Percentiles rank a stretch among this genome's conserved stretches.
Evolutionary conservation across 2,329 filamentous ascomycete species (phyloP).

Genomic region (Venturia pyrina): DNA sequence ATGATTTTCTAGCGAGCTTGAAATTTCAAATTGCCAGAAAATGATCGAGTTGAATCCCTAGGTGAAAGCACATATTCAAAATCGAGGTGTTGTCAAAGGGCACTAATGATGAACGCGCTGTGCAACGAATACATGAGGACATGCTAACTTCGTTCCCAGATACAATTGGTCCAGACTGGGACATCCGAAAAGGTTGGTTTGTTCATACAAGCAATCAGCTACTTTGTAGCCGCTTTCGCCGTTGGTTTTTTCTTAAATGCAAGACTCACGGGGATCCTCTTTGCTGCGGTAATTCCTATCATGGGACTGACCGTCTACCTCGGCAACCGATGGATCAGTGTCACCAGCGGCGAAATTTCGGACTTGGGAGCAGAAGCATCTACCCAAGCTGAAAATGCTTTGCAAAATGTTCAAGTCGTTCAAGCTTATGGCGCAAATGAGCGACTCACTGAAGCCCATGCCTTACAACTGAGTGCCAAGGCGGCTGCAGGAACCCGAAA

Average conservation of each 20-base stretch:
- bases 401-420: conserved; percentile 47
- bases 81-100: no score
- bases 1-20: no score
- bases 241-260: conserved; percentile 37
- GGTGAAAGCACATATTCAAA: no score
- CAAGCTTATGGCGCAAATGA: conserved; percentile 54
- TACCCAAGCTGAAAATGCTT: conserved; percentile 51
- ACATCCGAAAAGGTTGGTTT: conserved; percentile 65
- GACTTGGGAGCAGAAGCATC: conserved; percentile 44
- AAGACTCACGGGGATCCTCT: conserved; percentile 36
- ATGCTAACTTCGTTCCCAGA: neutral
- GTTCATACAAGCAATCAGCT: conserved; percentile 50
- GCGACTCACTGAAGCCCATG: conserved; percentile 47
- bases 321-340: neutral
- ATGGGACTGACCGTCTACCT: conserved; percentile 1
- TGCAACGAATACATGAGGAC: neutral
- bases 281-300: conserved; percentile 39
- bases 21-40: no score
- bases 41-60: no score
- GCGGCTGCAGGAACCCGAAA: conserved; percentile 49
- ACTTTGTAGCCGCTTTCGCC: conserved; percentile 57
- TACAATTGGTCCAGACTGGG: conserved; percentile 44
- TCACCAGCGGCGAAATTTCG: conserved; percentile 17
- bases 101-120: no score
- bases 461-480: conserved; percentile 40